Evolutionary conservation across 2,329 filamentous ascomycete species (phyloP).

Genomic region (Colletotrichum spaethianum): DNA sequence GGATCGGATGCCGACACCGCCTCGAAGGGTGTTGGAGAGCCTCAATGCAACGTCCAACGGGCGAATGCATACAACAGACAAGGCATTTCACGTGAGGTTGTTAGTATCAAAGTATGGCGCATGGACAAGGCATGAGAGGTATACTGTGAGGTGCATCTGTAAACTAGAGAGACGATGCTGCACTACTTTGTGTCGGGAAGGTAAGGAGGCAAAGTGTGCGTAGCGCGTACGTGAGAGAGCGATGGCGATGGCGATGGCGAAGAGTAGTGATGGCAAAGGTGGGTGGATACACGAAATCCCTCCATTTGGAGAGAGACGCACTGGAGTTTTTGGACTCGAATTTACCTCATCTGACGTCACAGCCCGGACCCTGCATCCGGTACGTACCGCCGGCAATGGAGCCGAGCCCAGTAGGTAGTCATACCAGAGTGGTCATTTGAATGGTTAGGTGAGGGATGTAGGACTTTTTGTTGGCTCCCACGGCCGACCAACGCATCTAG

Average conservation of each 20-base stretch:
- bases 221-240: too few species aligned
- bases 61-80: not conserved
- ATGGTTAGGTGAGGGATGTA: not conserved
- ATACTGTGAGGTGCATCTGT: too few species aligned
- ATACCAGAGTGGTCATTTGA: not conserved
- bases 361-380: constrained; percentile 5
- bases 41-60: not conserved
- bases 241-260: not conserved
- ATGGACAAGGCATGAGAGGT: too few species aligned
- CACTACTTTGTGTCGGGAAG: too few species aligned
- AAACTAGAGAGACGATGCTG: too few species aligned
- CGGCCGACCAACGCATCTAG: not conserved
- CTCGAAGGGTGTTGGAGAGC: not conserved
- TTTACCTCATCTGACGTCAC: constrained; percentile 24
- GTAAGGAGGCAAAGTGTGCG: too few species aligned
- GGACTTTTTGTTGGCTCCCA: not conserved
- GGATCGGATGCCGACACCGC: not conserved
- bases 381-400: not conserved
- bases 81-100: not conserved
- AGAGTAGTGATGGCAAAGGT: not conserved
- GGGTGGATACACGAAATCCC: not conserved
- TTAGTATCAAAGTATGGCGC: too few species aligned
- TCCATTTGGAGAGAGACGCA: not conserved
- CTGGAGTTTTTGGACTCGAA: not conserved
- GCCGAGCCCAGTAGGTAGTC: not conserved